Evolutionary conservation across 331 rosid genomes (phyloP).

Genomic region (Acacia pycnantha): DNA sequence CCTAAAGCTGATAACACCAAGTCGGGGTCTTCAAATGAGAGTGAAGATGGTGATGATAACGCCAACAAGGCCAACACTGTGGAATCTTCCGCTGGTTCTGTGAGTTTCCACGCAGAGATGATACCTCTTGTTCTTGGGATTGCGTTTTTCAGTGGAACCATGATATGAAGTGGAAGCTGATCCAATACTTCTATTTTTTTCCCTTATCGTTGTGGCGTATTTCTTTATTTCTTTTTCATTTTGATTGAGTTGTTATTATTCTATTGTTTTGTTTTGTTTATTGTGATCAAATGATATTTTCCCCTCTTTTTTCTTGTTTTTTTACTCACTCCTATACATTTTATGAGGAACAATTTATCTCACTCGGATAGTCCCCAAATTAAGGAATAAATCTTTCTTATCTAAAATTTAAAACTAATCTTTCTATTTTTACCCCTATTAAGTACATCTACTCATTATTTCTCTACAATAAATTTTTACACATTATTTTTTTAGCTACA

Average conservation of each 20-base stretch:
- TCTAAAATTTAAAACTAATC: too few species aligned
- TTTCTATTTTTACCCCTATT: too few species aligned
- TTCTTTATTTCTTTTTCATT: neutral
- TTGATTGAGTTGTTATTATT: neutral
- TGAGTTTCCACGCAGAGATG: neutral
- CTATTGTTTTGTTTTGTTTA: neutral
- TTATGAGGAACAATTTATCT: too few species aligned
- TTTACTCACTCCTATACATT: too few species aligned
- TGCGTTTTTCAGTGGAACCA: constrained; percentile 15
- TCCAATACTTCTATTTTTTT: neutral
- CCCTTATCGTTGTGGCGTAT: neutral
- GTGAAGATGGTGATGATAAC: constrained; percentile 10
- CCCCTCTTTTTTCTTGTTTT: too few species aligned
- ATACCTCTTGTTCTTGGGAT: constrained; percentile 17
- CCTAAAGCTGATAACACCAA: constrained; percentile 14
- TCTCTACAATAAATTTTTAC: too few species aligned
- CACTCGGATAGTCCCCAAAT: too few species aligned
- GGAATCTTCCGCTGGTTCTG: constrained; percentile 24
- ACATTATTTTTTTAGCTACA: too few species aligned
- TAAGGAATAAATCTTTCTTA: too few species aligned
- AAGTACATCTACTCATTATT: too few species aligned
- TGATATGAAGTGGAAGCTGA: neutral
- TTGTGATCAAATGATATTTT: neutral
- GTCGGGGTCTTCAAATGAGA: neutral
- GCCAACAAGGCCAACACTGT: constrained; percentile 19